Evolutionary conservation across 2,329 filamentous ascomycete genomes (phyloP).

Genomic region (Leptographium lundbergii): DNA sequence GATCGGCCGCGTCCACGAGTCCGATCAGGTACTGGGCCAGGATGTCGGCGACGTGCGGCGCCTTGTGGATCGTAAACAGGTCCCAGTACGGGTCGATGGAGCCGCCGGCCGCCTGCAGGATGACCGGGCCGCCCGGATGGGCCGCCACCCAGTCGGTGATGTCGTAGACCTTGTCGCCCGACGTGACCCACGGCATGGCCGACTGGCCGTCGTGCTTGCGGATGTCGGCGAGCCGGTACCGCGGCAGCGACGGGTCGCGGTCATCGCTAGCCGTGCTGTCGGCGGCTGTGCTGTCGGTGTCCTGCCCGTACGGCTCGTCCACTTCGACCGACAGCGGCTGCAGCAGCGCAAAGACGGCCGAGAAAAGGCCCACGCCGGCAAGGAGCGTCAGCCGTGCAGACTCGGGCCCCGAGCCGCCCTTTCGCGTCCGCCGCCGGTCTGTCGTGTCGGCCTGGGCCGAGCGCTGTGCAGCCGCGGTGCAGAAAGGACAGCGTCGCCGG

Average conservation of each 20-base stretch:
- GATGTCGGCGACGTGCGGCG: conserved; percentile 50
- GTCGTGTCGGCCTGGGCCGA: background rate
- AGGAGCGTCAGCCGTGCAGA: background rate
- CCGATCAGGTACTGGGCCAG: conserved; percentile 53
- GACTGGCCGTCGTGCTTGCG: conserved; percentile 12
- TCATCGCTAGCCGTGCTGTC: conserved; percentile 3
- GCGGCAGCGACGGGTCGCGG: conserved; percentile 13
- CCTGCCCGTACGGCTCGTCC: background rate
- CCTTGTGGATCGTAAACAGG: conserved; percentile 57
- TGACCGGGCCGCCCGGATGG: conserved; percentile 57
- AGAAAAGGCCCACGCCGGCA: background rate
- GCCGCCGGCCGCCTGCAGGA: conserved; percentile 50
- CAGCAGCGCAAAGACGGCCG: background rate
- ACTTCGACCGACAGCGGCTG: background rate
- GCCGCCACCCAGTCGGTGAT: conserved; percentile 56
- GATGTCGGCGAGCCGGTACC: conserved; percentile 13
- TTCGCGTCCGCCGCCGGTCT: background rate
- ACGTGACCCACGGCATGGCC: conserved; percentile 46
- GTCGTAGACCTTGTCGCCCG: conserved; percentile 53
- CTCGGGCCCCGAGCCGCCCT: background rate
- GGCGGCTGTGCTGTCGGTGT: background rate
- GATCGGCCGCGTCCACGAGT: conserved; percentile 43
- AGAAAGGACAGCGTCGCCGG: too few species aligned
- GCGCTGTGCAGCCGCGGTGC: too few species aligned
- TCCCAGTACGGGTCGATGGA: conserved; percentile 58